Percentiles rank a stretch among this genome's conserved stretches.
Evolutionary conservation across 805 yeast genomes (phyloP).

Genomic region (Wickerhamomyces rabaulensis): DNA sequence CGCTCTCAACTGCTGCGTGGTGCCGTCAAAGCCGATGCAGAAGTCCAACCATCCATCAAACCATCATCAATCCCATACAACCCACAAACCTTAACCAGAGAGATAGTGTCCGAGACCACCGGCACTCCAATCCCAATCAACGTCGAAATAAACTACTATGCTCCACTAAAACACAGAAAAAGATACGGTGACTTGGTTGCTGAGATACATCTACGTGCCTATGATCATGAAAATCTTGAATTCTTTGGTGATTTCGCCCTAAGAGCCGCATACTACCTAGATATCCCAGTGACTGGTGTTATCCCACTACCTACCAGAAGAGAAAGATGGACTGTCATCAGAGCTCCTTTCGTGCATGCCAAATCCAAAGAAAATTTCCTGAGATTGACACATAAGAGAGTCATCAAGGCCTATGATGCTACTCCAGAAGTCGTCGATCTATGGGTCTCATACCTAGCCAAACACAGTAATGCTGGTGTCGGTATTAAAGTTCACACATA

Average conservation of each 20-base stretch:
- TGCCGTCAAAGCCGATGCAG: constrained; percentile 6
- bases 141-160: constrained; percentile 75
- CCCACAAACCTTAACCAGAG: constrained; percentile 33
- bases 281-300: constrained; percentile 80
- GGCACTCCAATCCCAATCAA: constrained; percentile 73
- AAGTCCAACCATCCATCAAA: constrained; percentile 4
- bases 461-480: constrained; percentile 75
- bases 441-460: constrained; percentile 71
- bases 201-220: constrained; percentile 68
- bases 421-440: constrained; percentile 79
- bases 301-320: constrained; percentile 61
- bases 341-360: constrained; percentile 91
- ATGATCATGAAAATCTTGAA: constrained; percentile 63
- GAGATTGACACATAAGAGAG: constrained; percentile 75
- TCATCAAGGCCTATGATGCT: constrained; percentile 75
- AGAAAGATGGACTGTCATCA: constrained; percentile 90
- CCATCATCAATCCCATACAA: constrained; percentile 23
- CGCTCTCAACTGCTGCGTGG: constrained; percentile 6
- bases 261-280: constrained; percentile 85
- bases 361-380: constrained; percentile 92
- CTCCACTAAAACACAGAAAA: constrained; percentile 65
- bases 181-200: constrained; percentile 76
- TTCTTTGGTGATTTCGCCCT: constrained; percentile 80
- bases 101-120: constrained; percentile 28
- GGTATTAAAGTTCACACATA: constrained; percentile 73